Percentiles rank a stretch among this genome's conserved stretches.
These are phyloP conservation scores for Byssochlamys sp. DNA, from an alignment of 2,329 filamentous ascomycete genomes.

Conservation along the genomic window DNA sequence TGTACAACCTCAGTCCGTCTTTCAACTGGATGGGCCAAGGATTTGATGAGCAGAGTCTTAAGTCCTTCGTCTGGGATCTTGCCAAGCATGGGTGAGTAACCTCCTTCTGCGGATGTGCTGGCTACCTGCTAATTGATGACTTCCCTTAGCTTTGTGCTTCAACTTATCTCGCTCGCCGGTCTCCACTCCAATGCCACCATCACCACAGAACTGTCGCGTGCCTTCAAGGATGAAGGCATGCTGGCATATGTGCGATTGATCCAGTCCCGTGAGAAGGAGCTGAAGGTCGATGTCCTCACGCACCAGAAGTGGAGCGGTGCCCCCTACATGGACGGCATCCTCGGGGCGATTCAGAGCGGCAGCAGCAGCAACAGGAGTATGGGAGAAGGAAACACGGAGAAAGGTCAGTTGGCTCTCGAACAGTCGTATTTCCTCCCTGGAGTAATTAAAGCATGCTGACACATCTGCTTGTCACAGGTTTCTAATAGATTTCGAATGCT, in stretches of 20 bases:
- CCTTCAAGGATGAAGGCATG: constrained; percentile 89
- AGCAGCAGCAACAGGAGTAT: constrained; percentile 84
- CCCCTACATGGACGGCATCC: constrained; percentile 73
- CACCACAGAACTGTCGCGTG: constrained; percentile 63
- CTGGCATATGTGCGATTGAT: constrained; percentile 92
- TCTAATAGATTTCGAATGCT: not conserved
- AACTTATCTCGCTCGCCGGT: constrained; percentile 56
- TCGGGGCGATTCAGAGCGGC: constrained; percentile 83
- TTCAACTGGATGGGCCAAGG: constrained; percentile 99
- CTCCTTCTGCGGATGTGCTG: constrained; percentile 13
- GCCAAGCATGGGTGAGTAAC: constrained; percentile 72
- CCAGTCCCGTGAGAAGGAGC: constrained; percentile 79
- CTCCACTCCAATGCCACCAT: constrained; percentile 56
- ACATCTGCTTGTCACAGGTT: not conserved
- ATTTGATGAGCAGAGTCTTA: constrained; percentile 71
- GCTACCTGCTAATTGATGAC: not conserved
- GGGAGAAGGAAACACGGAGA: constrained; percentile 87
- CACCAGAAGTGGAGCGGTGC: constrained; percentile 75
- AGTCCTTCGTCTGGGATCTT: constrained; percentile 92
- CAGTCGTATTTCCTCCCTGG: not conserved
- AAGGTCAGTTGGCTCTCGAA: constrained; percentile 20
- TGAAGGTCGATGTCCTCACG: constrained; percentile 83
- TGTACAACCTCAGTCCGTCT: constrained; percentile 91
- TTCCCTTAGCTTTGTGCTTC: constrained; percentile 46
- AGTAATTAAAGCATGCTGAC: not conserved